phyloP scores from a whole-genome alignment of 1,284 basidiomycete genomes.

The Fistulinella cinereoalba region DNA sequence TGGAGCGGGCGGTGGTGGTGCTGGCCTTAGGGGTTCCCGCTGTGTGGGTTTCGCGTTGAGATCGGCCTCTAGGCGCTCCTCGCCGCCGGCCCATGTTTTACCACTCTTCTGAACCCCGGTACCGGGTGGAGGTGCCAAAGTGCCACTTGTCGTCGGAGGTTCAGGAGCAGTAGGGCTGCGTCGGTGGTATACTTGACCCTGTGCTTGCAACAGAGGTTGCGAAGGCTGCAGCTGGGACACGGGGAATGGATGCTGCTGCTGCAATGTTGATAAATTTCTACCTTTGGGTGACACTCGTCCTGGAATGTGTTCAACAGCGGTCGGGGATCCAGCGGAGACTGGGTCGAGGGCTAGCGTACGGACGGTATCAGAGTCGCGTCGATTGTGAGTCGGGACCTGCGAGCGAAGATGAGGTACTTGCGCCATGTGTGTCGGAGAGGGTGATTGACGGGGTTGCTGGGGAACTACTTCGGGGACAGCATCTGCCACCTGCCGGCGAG shows the following conservation, averaged over 20 bases:
- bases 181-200: constrained; percentile 41
- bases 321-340: constrained; percentile 37
- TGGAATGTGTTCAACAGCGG: constrained; percentile 37
- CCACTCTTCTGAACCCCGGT: constrained; percentile 28
- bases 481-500: constrained; percentile 13
- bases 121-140: constrained; percentile 28
- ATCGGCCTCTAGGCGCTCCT: constrained; percentile 34
- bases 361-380: constrained; percentile 72
- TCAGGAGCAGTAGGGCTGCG: constrained; percentile 66
- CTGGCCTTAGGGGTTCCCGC: constrained; percentile 25
- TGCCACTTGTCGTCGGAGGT: constrained; percentile 43
- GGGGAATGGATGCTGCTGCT: constrained; percentile 31
- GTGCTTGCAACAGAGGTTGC: constrained; percentile 20
- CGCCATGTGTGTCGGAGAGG: constrained; percentile 49
- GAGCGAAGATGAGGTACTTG: constrained; percentile 30
- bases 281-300: constrained; percentile 24
- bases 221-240: constrained; percentile 27
- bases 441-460: constrained; percentile 46
- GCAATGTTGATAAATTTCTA: constrained; percentile 16
- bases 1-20: constrained; percentile 25
- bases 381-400: constrained; percentile 44
- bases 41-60: constrained; percentile 22
- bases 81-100: constrained; percentile 51
- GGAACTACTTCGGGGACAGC: constrained; percentile 15
- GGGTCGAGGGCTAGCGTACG: constrained; percentile 41